Conservation (phyloP, 1,284 basidiomycete genomes). For the Mycena citricolor region DNA sequence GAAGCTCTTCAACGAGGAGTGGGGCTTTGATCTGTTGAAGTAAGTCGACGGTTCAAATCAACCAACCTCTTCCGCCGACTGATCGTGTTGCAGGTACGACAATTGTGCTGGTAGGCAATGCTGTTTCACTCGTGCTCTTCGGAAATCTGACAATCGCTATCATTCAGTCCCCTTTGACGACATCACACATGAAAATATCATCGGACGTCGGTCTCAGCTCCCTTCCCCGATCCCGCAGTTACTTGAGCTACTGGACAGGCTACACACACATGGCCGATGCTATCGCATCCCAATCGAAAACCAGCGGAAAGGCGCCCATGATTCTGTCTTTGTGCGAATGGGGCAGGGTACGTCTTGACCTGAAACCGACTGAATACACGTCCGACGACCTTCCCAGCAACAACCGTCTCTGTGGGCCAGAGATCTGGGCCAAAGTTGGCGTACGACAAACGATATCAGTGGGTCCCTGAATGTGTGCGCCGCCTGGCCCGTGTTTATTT, state of each 20-base stretch:
- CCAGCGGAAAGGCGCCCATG: conserved; percentile 45
- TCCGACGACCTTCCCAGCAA: conserved; percentile 37
- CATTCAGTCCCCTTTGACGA: conserved; percentile 50
- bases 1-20: conserved; percentile 46
- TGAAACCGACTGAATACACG: conserved; percentile 1
- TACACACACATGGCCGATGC: conserved; percentile 56
- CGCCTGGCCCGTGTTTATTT: conserved; percentile 41
- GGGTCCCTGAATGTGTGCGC: conserved; percentile 30
- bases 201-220: conserved; percentile 45
- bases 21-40: conserved; percentile 64
- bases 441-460: conserved; percentile 58
- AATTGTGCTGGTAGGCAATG: conserved; percentile 49
- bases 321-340: conserved; percentile 57
- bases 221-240: conserved; percentile 3
- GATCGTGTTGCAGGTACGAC: conserved; percentile 44
- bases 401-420: conserved; percentile 61
- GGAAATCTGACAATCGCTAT: neutral
- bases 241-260: conserved; percentile 30
- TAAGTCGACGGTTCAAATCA: too few species aligned
- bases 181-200: conserved; percentile 50
- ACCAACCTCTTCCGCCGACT: too few species aligned
- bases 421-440: conserved; percentile 56
- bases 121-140: neutral
- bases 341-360: conserved; percentile 43
- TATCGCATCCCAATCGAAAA: conserved; percentile 42